Conservation (phyloP, 768 basidiomycete genomes). For the Clathrus columnatus region DNA sequence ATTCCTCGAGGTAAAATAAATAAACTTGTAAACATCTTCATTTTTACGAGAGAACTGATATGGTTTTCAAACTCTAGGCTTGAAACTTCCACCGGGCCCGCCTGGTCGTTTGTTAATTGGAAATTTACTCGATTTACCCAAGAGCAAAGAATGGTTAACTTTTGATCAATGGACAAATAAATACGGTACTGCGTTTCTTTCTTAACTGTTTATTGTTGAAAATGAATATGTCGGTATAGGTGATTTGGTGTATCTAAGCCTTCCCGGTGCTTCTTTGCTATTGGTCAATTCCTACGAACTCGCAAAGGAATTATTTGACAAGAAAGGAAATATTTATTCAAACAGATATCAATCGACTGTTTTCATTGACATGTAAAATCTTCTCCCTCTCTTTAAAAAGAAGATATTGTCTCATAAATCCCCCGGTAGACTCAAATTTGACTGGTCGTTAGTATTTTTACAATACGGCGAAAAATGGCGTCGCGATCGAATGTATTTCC, state of each 20-base stretch:
- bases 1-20: neutral
- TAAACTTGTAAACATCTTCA: neutral
- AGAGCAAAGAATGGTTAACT: neutral
- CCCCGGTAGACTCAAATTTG: slow-evolving; percentile 12
- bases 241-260: slow-evolving; percentile 15
- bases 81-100: neutral
- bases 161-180: neutral
- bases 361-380: slow-evolving; percentile 12
- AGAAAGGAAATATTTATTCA: slow-evolving; percentile 14
- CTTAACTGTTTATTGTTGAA: neutral
- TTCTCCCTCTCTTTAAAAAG: neutral
- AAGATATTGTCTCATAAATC: neutral
- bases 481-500: slow-evolving; percentile 43
- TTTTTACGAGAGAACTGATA: neutral
- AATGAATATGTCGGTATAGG: slow-evolving; percentile 5
- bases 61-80: too few species aligned
- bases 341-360: slow-evolving; percentile 12
- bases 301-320: slow-evolving; percentile 16
- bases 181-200: neutral
- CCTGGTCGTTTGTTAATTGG: neutral
- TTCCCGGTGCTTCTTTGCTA: slow-evolving; percentile 10
- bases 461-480: slow-evolving; percentile 28
- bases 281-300: slow-evolving; percentile 14
- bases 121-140: neutral
- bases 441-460: slow-evolving; percentile 52